Base-by-base conservation (phyloP, 306 rosid species). In the Medicago arabica region DNA sequence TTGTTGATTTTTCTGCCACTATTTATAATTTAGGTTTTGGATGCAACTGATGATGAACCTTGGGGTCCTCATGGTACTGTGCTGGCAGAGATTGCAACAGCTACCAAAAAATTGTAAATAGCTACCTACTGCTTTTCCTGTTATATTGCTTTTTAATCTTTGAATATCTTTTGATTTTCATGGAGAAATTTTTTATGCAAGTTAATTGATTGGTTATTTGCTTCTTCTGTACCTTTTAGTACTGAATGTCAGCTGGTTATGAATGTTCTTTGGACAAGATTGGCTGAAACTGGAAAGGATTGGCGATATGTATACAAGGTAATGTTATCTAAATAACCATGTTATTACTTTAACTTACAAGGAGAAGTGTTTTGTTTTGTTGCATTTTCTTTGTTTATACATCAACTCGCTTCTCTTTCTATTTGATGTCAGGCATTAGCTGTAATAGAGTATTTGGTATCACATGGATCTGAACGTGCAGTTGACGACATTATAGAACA, bases 41-140 rank as follows among this genome's bases (percentile, higher is more conserved):
- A 96, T 88, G 98, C 99, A 36, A 96, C 99, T 49, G 99, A 96
- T 53, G 86, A 87, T 85, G 99, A 96, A 82, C 99, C 99, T 68
- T 96, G 99, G 99, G 99, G 99, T 83, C 99, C 99, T 86, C 99
- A 96, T 79, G 99, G 99, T 78, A 75, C 97, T 80, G 99, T 86
- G 0, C 80, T 96, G 81, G 87, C 96, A 34, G 99, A 96, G 89
- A 96, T 96, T 44, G 91, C 98, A 17, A 92, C 85, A 81, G 98
- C 99, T 77, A 96, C 99, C 54, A 90, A 96, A 77, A 92, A 96
- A 87, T 96, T 96, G 99, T 96, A 82, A 73, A 63, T 44, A 16
- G 46, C 50, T 72, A 12, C 54, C 67, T 72, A 2, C 17, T 47
- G 76, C 38, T 54, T 44, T 69, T 77, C 36, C 34, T 5, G 28